Percentiles rank a stretch among this genome's conserved stretches.
These are phyloP conservation scores for Aureobasidium sp. DNA, from an alignment of 2,329 filamentous ascomycete genomes.

Conservation along the genomic window DNA sequence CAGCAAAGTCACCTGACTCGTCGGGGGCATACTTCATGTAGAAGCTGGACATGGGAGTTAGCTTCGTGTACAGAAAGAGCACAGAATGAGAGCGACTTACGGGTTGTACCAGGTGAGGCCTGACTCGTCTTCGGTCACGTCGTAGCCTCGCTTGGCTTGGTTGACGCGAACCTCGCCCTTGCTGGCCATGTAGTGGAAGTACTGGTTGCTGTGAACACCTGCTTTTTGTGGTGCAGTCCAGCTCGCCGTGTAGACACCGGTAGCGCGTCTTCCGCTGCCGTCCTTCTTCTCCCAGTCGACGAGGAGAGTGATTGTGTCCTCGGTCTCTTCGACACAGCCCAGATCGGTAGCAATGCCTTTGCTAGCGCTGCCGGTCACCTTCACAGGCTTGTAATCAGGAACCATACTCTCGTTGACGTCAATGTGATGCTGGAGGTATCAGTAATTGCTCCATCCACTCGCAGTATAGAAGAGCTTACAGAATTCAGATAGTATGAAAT, in stretches of 20 bases:
- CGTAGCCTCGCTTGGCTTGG: conserved; percentile 90
- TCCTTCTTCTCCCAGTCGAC: conserved; percentile 77
- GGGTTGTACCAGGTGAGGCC: conserved; percentile 82
- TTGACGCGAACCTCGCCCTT: conserved; percentile 82
- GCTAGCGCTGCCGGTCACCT: conserved; percentile 68
- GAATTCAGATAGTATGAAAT: conserved; percentile 96
- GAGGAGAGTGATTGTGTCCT: conserved; percentile 87
- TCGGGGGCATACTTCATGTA: conserved; percentile 73
- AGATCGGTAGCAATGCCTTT: conserved; percentile 70
- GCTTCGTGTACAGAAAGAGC: background rate
- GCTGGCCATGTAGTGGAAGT: conserved; percentile 87
- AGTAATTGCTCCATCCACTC: background rate
- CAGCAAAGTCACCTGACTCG: conserved; percentile 88
- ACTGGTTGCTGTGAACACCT: conserved; percentile 93
- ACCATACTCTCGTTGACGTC: conserved; percentile 93
- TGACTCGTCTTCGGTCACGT: conserved; percentile 74
- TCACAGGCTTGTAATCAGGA: conserved; percentile 66
- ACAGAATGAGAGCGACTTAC: conserved; percentile 29
- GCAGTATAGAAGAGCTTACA: background rate
- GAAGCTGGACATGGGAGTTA: conserved; percentile 12
- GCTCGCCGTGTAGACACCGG: conserved; percentile 84
- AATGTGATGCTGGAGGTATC: conserved; percentile 60
- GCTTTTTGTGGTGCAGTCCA: conserved; percentile 92
- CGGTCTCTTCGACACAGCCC: conserved; percentile 71
- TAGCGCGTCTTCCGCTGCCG: conserved; percentile 63